Conservation (phyloP, 225 moss, liverwort and hornwort species). For the Sphagnum contortum region DNA sequence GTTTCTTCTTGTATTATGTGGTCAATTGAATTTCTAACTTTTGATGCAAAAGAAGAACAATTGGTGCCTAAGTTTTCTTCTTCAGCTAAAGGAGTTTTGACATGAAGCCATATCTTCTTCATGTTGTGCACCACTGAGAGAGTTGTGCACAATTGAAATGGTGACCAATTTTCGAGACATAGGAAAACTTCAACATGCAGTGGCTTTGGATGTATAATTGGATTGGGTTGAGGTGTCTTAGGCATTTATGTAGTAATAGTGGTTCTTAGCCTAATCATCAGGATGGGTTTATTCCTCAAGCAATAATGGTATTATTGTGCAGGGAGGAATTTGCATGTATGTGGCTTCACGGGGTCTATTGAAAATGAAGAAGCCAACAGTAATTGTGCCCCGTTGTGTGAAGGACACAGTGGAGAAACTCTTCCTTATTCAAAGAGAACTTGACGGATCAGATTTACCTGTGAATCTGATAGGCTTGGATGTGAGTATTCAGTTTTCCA, state of each 20-base stretch:
- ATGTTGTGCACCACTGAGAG: too few relatives aligned
- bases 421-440: slow-evolving; percentile 63
- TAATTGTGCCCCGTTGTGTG: slow-evolving; percentile 69
- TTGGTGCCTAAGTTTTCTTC: not conserved
- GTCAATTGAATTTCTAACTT: too few relatives aligned
- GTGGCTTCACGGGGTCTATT: slow-evolving; percentile 73
- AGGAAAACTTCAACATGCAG: too few relatives aligned
- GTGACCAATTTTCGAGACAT: too few relatives aligned
- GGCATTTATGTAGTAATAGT: too few relatives aligned
- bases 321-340: slow-evolving; percentile 98
- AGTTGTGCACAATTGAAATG: too few relatives aligned
- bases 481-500: slow-evolving; percentile 41
- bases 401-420: slow-evolving; percentile 73
- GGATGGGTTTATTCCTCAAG: not conserved
- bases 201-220: too few relatives aligned
- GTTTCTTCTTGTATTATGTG: too few relatives aligned
- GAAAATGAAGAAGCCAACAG: slow-evolving; percentile 73
- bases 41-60: not conserved
- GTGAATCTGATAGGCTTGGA: slow-evolving; percentile 78
- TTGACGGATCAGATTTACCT: slow-evolving; percentile 72
- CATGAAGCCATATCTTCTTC: too few relatives aligned
- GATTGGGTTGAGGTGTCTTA: not conserved
- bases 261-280: too few relatives aligned
- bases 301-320: not conserved
- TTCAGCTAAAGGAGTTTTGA: too few relatives aligned